Conservation (phyloP, 2,329 filamentous ascomycete species). For the Diplodia corticola region DNA sequence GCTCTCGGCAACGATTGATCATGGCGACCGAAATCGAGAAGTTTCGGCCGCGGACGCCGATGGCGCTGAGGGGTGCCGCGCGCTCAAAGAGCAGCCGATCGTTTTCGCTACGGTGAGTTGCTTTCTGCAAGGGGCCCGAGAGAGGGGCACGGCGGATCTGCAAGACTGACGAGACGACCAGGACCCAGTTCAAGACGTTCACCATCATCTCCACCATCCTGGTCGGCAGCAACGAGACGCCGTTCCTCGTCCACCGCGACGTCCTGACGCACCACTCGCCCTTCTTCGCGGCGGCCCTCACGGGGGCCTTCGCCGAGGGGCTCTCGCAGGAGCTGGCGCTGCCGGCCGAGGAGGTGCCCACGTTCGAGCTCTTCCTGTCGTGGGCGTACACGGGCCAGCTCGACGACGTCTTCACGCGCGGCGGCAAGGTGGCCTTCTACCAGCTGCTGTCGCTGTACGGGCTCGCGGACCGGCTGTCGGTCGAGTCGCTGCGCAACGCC, state of each 20-base stretch:
- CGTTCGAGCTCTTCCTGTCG: conserved; percentile 53
- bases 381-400: conserved; percentile 52
- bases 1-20: neutral
- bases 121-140: conserved; percentile 20
- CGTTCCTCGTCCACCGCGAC: conserved; percentile 50
- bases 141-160: neutral
- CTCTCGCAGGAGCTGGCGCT: conserved; percentile 45
- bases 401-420: conserved; percentile 43
- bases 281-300: conserved; percentile 54
- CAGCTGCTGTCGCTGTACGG: conserved; percentile 50
- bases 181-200: conserved; percentile 43
- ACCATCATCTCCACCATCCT: conserved; percentile 40
- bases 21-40: conserved; percentile 21
- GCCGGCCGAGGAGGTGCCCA: conserved; percentile 46
- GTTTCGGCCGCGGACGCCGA: neutral
- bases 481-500: conserved; percentile 48
- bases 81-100: conserved; percentile 16
- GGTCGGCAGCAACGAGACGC: conserved; percentile 43
- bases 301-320: conserved; percentile 49
- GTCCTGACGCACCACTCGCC: conserved; percentile 50
- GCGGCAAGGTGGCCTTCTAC: conserved; percentile 53
- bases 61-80: conserved; percentile 11
- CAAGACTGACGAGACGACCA: conserved; percentile 28
- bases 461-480: conserved; percentile 49
- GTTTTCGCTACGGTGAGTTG: conserved; percentile 23